phyloP scores from a whole-genome alignment of 805 yeast genomes.

The Torulaspora quercuum region DNA sequence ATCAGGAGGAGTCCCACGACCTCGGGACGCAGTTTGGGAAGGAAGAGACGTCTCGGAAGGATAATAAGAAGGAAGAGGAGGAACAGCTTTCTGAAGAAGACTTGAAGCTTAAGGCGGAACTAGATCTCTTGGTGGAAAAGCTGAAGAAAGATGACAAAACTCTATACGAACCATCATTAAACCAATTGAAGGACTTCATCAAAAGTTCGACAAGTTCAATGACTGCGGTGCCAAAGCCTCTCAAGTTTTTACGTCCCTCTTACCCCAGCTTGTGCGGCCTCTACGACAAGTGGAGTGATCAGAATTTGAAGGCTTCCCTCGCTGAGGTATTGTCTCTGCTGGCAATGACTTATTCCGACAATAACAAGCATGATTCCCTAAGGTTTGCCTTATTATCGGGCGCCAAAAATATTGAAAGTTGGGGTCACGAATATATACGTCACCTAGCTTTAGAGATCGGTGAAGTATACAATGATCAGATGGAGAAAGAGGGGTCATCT shows the following conservation, averaged over 20 bases:
- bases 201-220: conserved; percentile 93
- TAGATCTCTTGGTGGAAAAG: conserved; percentile 82
- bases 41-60: conserved; percentile 23
- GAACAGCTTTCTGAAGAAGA: conserved; percentile 95
- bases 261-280: conserved; percentile 64
- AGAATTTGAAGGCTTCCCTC: conserved; percentile 49
- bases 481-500: conserved; percentile 38
- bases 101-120: conserved; percentile 76
- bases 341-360: conserved; percentile 90
- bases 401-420: conserved; percentile 61
- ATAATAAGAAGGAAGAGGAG: conserved; percentile 42
- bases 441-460: conserved; percentile 95
- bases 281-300: conserved; percentile 63
- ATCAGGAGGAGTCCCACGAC: conserved; percentile 16
- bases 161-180: conserved; percentile 58
- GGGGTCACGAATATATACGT: conserved; percentile 99
- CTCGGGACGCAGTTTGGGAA: conserved; percentile 13
- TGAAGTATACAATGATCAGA: conserved; percentile 64
- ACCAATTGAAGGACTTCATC: conserved; percentile 69
- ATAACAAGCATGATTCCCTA: conserved; percentile 72
- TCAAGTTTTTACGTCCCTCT: conserved; percentile 89
- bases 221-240: conserved; percentile 99
- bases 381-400: conserved; percentile 68
- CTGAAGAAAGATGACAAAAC: conserved; percentile 50
- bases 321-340: conserved; percentile 90